Evolutionary conservation across 768 basidiomycete species (phyloP).

Genomic region (Kwoniella dejecticola): DNA sequence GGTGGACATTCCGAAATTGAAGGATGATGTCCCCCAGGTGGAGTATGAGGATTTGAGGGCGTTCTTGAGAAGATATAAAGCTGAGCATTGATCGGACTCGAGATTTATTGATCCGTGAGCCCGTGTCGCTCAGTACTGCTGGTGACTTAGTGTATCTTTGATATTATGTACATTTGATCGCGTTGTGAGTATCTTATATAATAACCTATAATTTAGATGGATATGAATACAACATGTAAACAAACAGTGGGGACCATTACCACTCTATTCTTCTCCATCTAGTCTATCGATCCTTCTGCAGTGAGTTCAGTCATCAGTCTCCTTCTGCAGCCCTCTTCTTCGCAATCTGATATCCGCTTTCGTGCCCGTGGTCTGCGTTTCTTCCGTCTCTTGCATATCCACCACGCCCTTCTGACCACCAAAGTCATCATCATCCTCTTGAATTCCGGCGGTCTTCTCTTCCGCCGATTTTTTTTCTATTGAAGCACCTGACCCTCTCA

Average conservation of each 20-base stretch:
- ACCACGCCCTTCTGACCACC: background rate
- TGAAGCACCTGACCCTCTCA: slow-evolving; percentile 15
- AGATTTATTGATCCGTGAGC: no score
- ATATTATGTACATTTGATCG: no score
- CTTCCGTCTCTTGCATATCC: background rate
- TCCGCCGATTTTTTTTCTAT: background rate
- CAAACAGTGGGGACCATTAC: no score
- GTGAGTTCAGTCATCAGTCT: background rate
- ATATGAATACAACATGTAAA: no score
- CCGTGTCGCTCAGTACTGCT: no score
- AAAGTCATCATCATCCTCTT: background rate
- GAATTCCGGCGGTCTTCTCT: background rate
- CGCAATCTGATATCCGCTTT: slow-evolving; percentile 2
- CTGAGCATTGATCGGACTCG: background rate
- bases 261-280: no score
- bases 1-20: slow-evolving; percentile 21
- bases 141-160: no score
- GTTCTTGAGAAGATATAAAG: slow-evolving; percentile 26
- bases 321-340: slow-evolving; percentile 1
- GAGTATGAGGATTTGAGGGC: slow-evolving; percentile 22
- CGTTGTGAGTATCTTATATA: no score
- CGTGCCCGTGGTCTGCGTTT: background rate
- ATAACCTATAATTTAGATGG: no score
- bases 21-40: slow-evolving; percentile 23
- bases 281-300: no score